These are phyloP conservation scores for Pythium periplocum DNA, from an alignment of 352 stramenopile species.

Conservation along the genomic window DNA sequence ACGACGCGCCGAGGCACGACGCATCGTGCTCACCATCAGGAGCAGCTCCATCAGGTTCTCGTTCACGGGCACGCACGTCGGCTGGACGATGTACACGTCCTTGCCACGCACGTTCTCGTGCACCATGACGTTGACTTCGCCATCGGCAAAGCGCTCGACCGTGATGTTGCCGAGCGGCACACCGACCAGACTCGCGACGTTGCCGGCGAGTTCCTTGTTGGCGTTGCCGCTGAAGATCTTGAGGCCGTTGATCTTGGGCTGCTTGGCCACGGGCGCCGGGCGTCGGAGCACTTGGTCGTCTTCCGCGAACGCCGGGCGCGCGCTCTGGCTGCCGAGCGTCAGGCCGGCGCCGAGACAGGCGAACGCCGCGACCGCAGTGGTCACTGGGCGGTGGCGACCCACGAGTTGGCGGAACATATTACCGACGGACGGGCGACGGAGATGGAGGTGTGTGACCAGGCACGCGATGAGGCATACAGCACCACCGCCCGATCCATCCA, in stretches of 20 bases:
- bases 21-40: constrained; percentile 97
- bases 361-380: constrained; percentile 42
- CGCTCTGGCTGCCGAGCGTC: constrained; percentile 32
- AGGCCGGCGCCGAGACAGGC: constrained; percentile 39
- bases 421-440: too few species aligned
- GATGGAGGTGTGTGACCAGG: too few species aligned
- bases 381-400: constrained; percentile 41
- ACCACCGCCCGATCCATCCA: constrained; percentile 1
- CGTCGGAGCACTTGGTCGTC: constrained; percentile 38
- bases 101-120: constrained; percentile 99
- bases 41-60: constrained; percentile 99
- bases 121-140: constrained; percentile 99
- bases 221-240: constrained; percentile 99
- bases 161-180: constrained; percentile 98
- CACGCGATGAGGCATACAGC: too few species aligned
- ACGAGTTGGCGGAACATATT: constrained; percentile 71
- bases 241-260: constrained; percentile 88
- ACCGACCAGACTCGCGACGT: constrained; percentile 97
- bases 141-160: constrained; percentile 98
- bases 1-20: constrained; percentile 94
- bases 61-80: constrained; percentile 98
- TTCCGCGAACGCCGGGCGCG: constrained; percentile 36
- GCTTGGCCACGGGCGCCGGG: constrained; percentile 64
- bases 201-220: constrained; percentile 94
- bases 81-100: constrained; percentile 99